Conservation (phyloP, 192 early-diverging fungal genomes). For the Phlyctochytrium arcticum region DNA sequence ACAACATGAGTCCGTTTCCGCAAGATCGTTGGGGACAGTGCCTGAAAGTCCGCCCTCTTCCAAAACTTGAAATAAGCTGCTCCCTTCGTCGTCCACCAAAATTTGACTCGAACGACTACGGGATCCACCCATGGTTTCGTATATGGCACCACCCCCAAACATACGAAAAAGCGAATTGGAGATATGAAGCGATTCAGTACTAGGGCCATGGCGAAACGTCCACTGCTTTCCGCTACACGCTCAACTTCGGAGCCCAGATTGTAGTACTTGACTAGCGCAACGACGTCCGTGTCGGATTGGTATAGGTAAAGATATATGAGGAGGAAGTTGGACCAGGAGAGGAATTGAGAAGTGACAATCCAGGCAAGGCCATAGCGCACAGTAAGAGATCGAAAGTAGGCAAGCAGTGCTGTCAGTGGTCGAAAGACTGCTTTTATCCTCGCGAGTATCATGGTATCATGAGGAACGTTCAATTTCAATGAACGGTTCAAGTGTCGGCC, state of each 20-base stretch:
- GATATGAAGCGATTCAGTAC: constrained; percentile 10
- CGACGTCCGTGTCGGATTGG: constrained; percentile 2
- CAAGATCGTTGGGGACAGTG: too few species aligned
- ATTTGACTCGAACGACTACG: too few species aligned
- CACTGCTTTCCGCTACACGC: constrained; percentile 8
- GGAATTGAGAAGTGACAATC: constrained; percentile 14
- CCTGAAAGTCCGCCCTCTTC: too few species aligned
- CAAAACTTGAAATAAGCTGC: too few species aligned
- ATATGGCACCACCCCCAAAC: neutral
- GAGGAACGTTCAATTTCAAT: too few species aligned
- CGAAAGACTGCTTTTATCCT: too few species aligned
- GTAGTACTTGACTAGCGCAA: neutral
- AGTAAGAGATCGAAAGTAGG: neutral
- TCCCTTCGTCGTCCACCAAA: too few species aligned
- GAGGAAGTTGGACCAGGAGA: constrained; percentile 15
- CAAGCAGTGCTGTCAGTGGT: too few species aligned
- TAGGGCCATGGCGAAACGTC: constrained; percentile 16
- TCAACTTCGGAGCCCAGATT: neutral
- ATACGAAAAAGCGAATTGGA: constrained; percentile 11
- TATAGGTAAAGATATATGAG: constrained; percentile 16
- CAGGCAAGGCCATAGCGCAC: constrained; percentile 13
- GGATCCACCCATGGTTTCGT: constrained; percentile 3
- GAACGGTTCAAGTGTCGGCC: too few species aligned
- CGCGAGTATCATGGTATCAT: too few species aligned
- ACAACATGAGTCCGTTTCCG: too few species aligned